phyloP scores from a whole-genome alignment of 768 basidiomycete species.

The Clitopilus hobsonii region DNA sequence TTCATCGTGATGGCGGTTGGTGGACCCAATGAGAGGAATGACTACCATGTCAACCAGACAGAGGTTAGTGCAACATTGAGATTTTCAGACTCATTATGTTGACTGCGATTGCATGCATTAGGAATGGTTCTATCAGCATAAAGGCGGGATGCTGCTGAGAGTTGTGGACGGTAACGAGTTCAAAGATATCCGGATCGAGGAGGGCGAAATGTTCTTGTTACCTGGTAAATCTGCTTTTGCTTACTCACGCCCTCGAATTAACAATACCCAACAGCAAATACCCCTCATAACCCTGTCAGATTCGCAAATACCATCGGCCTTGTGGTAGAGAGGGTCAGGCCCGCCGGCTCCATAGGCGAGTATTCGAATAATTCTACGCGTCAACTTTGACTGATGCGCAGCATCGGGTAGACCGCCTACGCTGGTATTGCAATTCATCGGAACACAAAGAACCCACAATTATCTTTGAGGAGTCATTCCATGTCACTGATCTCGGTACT shows the following conservation, averaged over 20 bases:
- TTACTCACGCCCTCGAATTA: neutral
- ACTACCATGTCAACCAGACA: constrained; percentile 95
- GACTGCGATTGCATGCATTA: constrained; percentile 20
- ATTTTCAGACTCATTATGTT: neutral
- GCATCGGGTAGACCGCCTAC: constrained; percentile 67
- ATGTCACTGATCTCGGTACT: constrained; percentile 42
- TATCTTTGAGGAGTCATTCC: constrained; percentile 36
- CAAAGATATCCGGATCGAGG: constrained; percentile 82
- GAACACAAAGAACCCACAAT: constrained; percentile 63
- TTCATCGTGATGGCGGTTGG: constrained; percentile 96
- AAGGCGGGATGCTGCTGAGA: constrained; percentile 87
- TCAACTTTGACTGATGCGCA: neutral
- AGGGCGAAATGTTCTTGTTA: constrained; percentile 95
- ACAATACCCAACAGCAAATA: constrained; percentile 61
- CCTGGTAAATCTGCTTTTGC: constrained; percentile 54
- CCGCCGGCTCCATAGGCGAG: constrained; percentile 69
- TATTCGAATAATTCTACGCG: neutral
- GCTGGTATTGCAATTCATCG: constrained; percentile 58
- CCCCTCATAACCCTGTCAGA: constrained; percentile 93
- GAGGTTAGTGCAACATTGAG: constrained; percentile 45
- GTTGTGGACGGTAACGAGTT: constrained; percentile 79
- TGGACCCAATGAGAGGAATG: constrained; percentile 90
- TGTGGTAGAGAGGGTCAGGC: constrained; percentile 84
- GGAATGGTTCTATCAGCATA: constrained; percentile 99
- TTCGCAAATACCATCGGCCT: constrained; percentile 89